Evolutionary conservation across 163 green algal species (phyloP), one percentile per base, ranked within the genome.

Genomic region (Volvox carteri): DNA sequence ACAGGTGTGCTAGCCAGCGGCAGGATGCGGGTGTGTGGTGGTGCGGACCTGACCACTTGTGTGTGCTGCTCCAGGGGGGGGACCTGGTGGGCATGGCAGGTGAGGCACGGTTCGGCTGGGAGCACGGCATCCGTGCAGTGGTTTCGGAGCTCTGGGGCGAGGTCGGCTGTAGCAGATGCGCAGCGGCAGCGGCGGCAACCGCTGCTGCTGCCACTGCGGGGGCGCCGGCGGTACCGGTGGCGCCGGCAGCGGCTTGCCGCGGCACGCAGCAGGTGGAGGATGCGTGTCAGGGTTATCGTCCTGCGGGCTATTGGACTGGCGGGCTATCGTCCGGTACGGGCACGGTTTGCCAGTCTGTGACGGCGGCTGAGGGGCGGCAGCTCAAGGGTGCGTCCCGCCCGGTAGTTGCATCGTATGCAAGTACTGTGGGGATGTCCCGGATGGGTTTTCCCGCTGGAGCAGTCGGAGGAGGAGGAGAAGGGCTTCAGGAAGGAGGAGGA

Each of bases 41-140:
- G 30, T 42, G 67, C 48, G 67, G 67, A 8, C 44, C 37, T 18
- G 42, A 54, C 46, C 73, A 87, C 42, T 4, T 86, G 50, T 65
- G 35, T 35, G 84, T 93, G 62, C 72, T 94, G 70, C 86, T 94
- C 68, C 68, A 88, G 39, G 89, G 89, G 2, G 91, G 91, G 5
- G 91, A 94, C 78, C 37, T 93, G 58, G 33, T 93, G 35, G 76
- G 90, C 3, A 39, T 94, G 70, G 21, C 73, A 19, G 89, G 89
- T 4, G 83, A 90, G 21, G 89, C 91, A 41, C 60, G 91, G 41
- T 93, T 90, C 56, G 30, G 30, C 28, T 94, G 90, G 86, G 44
- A 28, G 48, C 91, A 94, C 54, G 86, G 91, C 72, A 94, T 94
- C 23, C 81, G 12, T 12, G 18, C 52, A 16, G 62, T 56, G 54